Percentiles rank a stretch among this genome's conserved stretches.
phyloP scores from a whole-genome alignment of 179 eudicot species.

The Carnegiea gigantea region DNA sequence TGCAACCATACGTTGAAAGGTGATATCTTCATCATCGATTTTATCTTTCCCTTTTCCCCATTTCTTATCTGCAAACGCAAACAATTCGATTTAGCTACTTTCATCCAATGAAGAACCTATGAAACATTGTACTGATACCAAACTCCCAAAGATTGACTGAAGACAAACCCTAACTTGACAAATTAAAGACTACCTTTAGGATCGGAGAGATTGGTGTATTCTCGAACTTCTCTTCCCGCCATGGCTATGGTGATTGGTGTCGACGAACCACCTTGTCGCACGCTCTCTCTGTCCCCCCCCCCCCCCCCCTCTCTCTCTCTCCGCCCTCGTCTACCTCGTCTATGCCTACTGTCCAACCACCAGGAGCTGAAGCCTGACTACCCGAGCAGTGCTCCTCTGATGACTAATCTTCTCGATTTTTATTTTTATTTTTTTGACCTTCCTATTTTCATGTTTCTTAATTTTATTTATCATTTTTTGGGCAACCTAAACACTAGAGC shows the following conservation, averaged over 20 bases:
- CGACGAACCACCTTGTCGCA: neutral
- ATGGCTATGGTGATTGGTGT: constrained; percentile 27
- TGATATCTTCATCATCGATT: constrained; percentile 84
- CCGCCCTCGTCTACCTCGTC: neutral
- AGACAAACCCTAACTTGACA: constrained; percentile 7
- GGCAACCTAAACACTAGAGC: no score
- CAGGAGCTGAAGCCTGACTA: neutral
- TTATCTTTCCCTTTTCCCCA: constrained; percentile 81
- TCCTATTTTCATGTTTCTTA: no score
- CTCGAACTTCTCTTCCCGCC: constrained; percentile 94
- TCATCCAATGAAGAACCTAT: neutral
- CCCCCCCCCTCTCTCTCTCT: neutral
- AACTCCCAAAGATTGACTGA: no score
- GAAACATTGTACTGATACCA: neutral
- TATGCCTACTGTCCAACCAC: neutral
- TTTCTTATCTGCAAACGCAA: constrained; percentile 65
- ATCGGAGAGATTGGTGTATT: constrained; percentile 87
- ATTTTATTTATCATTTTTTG: no score
- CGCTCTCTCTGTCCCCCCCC: no score
- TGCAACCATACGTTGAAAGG: constrained; percentile 98
- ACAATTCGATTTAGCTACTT: neutral
- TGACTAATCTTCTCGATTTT: neutral
- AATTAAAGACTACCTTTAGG: constrained; percentile 59
- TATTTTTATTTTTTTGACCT: no score
- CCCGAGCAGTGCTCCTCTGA: neutral